Evolutionary conservation across 1,284 basidiomycete species (phyloP).

Genomic region (Cerrena zonata): DNA sequence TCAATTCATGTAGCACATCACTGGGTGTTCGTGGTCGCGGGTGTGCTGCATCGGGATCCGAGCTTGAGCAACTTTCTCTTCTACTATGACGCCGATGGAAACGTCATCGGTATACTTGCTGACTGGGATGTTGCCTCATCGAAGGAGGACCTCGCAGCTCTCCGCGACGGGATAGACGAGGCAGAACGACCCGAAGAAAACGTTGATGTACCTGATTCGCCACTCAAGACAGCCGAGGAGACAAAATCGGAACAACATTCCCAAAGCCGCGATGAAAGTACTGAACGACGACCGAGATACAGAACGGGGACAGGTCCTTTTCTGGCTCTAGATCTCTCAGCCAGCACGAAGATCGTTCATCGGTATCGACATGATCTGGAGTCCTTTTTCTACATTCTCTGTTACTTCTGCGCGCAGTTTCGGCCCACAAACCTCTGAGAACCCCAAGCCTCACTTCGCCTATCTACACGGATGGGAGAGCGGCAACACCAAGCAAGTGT

Average conservation of each 20-base stretch:
- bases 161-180: not conserved
- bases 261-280: not conserved
- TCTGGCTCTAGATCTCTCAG: conserved; percentile 21
- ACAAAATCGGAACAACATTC: not conserved
- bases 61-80: conserved; percentile 1
- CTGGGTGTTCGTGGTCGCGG: conserved; percentile 2
- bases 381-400: conserved; percentile 3
- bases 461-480: not conserved
- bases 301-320: conserved; percentile 25
- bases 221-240: not conserved
- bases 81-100: not conserved
- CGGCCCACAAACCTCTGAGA: not conserved
- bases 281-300: not conserved
- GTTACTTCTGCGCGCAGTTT: not conserved
- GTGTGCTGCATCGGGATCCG: conserved; percentile 2
- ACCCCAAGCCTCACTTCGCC: not conserved
- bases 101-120: not conserved
- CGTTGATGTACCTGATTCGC: not conserved
- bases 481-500: not conserved
- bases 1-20: conserved; percentile 5
- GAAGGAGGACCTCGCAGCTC: not conserved
- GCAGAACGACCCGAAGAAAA: not conserved
- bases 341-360: not conserved
- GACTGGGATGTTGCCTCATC: not conserved
- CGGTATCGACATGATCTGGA: conserved; percentile 4